Conservation (phyloP, 164 flowering plant species). For the Umbilicus rupestris region DNA sequence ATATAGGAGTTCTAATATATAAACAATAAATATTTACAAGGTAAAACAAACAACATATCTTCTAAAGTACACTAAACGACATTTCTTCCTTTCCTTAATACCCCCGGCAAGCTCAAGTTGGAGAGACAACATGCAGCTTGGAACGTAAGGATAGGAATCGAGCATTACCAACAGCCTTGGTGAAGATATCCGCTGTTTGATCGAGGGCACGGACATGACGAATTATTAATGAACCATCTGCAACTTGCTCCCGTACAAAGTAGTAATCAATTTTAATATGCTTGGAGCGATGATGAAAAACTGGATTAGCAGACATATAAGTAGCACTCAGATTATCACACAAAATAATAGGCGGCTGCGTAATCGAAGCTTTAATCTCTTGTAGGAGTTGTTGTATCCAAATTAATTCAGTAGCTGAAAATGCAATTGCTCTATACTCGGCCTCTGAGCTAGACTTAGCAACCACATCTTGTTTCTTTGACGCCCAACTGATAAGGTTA, state of each 20-base stretch:
- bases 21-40: too few species aligned
- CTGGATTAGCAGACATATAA: too few species aligned
- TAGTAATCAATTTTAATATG: neutral
- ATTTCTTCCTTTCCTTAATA: too few species aligned
- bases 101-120: neutral
- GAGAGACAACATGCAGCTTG: neutral
- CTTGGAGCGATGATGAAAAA: neutral
- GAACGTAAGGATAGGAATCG: neutral
- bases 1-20: too few species aligned
- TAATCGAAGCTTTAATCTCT: too few species aligned
- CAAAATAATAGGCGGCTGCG: too few species aligned
- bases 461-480: constrained; percentile 1
- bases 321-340: too few species aligned
- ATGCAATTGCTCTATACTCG: neutral
- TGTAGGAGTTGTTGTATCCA: too few species aligned
- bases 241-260: neutral
- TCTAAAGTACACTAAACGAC: too few species aligned
- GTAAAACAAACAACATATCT: too few species aligned
- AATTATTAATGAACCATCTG: neutral
- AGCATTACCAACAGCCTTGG: neutral
- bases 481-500: neutral
- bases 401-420: too few species aligned
- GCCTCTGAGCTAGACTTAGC: neutral
- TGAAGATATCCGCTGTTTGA: neutral
- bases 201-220: neutral